A percentile compares a stretch with the other conserved stretches of the same genome.
Evolutionary conservation across 1,139 yeast species (phyloP).

Genomic region (Pneumocystis jirovecii): DNA sequence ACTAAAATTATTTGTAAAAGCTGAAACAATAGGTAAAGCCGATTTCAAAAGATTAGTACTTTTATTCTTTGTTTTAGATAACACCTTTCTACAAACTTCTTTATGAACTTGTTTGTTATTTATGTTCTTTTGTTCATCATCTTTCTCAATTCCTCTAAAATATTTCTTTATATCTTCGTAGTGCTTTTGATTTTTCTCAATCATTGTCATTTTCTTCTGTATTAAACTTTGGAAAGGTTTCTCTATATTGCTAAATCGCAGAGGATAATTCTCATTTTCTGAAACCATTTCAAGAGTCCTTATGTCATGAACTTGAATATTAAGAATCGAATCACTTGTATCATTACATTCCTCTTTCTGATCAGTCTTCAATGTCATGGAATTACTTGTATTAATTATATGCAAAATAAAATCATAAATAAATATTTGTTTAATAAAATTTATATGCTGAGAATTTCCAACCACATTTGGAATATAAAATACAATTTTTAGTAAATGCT

Average conservation of each 20-base stretch:
- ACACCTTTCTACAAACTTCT: constrained; percentile 20
- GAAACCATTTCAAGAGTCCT: constrained; percentile 12
- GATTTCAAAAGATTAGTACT: constrained; percentile 30
- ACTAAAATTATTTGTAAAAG: not conserved
- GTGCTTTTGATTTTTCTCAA: constrained; percentile 37
- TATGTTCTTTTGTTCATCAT: constrained; percentile 7
- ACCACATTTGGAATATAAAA: constrained; percentile 55
- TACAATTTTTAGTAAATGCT: constrained; percentile 46
- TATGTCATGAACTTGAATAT: not conserved
- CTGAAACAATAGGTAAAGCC: constrained; percentile 6
- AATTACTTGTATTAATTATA: constrained; percentile 32
- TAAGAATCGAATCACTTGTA: not conserved
- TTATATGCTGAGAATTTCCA: constrained; percentile 42
- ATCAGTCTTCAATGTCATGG: not conserved
- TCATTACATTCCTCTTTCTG: not conserved
- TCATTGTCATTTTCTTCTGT: constrained; percentile 35
- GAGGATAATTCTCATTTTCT: not conserved
- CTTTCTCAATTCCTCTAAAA: constrained; percentile 1
- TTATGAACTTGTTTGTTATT: constrained; percentile 11
- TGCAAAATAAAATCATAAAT: constrained; percentile 31
- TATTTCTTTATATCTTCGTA: constrained; percentile 30
- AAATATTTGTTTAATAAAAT: constrained; percentile 55
- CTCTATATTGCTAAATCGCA: not conserved
- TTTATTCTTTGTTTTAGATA: constrained; percentile 27
- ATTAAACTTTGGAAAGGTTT: constrained; percentile 34